Evolutionary conservation across 768 basidiomycete genomes (phyloP).

Genomic region (Suillus paluster): DNA sequence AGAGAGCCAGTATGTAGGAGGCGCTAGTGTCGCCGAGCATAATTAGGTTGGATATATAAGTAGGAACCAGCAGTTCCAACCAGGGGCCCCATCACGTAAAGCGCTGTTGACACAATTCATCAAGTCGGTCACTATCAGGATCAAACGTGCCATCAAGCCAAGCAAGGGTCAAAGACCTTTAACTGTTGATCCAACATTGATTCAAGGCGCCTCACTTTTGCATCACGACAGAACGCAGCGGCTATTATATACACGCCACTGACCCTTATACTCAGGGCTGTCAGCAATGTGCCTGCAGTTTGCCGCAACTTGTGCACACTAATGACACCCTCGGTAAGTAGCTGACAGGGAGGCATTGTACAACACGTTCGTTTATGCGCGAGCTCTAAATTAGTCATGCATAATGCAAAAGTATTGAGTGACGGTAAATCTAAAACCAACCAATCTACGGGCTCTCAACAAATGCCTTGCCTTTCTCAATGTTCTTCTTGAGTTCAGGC

Average conservation of each 20-base stretch:
- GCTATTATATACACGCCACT: background rate
- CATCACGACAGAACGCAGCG: background rate
- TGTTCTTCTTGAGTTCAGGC: conserved; percentile 96
- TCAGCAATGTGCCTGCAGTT: background rate
- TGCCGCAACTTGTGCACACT: too few species aligned
- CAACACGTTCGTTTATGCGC: background rate
- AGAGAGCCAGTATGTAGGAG: background rate
- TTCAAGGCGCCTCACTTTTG: background rate
- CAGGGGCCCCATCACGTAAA: background rate
- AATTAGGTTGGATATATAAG: background rate
- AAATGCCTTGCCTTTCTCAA: conserved; percentile 90
- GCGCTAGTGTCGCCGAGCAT: background rate
- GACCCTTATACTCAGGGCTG: background rate
- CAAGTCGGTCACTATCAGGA: too few species aligned
- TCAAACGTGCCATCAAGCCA: background rate
- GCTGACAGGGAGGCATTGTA: background rate
- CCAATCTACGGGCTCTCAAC: conserved; percentile 47
- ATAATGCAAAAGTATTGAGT: background rate
- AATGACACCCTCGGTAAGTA: background rate
- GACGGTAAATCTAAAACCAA: background rate
- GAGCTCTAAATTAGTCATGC: background rate
- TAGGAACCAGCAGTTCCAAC: background rate
- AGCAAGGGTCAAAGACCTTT: too few species aligned
- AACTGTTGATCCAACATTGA: too few species aligned
- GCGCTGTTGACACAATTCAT: too few species aligned